Conservation (phyloP, 148 eudicot genomes). For the Rhododendron molle region DNA sequence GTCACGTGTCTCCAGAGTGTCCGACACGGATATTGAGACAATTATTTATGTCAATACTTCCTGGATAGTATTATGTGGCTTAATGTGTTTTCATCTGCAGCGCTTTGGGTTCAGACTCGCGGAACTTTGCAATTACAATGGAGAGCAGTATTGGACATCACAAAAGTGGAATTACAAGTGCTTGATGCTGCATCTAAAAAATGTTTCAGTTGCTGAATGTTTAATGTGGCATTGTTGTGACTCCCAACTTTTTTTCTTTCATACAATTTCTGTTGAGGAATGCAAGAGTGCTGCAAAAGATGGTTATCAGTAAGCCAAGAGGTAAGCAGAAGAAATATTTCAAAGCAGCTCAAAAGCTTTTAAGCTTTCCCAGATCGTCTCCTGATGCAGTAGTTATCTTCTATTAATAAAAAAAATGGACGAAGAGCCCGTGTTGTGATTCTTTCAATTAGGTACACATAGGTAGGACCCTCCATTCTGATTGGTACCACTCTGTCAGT, state of each 20-base stretch:
- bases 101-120: background rate
- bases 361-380: conserved; percentile 7
- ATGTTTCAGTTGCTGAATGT: background rate
- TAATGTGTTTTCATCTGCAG: background rate
- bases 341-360: background rate
- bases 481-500: too few relatives aligned
- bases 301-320: background rate
- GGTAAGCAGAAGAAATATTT: background rate
- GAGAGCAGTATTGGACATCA: background rate
- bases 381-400: background rate
- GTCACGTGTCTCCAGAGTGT: too few relatives aligned
- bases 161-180: background rate
- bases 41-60: background rate
- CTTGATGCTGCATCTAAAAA: background rate
- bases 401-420: background rate
- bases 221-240: background rate
- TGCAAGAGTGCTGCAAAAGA: background rate
- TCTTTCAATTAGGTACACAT: too few relatives aligned
- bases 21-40: too few relatives aligned
- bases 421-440: background rate
- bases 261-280: background rate
- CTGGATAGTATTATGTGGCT: background rate
- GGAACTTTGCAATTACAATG: background rate
- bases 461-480: too few relatives aligned
- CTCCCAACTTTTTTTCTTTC: background rate